Conservation (phyloP, 805 yeast species). For the Candida easanensis region DNA sequence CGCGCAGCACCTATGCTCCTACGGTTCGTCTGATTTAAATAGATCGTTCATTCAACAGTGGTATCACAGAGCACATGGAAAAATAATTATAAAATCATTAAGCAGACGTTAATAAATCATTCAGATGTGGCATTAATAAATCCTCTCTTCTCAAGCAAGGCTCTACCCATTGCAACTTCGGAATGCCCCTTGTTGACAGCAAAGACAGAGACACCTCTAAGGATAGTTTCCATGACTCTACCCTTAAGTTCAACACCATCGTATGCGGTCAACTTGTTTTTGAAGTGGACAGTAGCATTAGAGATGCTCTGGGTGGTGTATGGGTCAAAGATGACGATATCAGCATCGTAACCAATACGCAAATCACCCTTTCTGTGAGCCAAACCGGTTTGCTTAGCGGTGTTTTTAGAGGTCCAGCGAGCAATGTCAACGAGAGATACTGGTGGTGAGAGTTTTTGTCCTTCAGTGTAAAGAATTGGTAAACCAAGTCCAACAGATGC, state of each 20-base stretch:
- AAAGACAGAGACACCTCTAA: constrained; percentile 74
- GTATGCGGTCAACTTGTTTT: constrained; percentile 87
- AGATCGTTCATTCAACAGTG: too few relatives aligned
- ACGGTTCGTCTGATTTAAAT: too few relatives aligned
- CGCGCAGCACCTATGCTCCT: too few relatives aligned
- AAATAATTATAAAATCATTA: too few relatives aligned
- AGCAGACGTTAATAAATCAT: too few relatives aligned
- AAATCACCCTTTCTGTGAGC: constrained; percentile 69
- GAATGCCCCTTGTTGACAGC: constrained; percentile 52
- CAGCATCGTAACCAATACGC: constrained; percentile 81
- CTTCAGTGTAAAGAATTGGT: constrained; percentile 77
- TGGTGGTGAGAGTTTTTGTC: constrained; percentile 48
- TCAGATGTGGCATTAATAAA: too few relatives aligned
- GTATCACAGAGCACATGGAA: too few relatives aligned
- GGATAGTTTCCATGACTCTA: constrained; percentile 71
- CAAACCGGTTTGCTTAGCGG: constrained; percentile 84
- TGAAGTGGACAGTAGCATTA: constrained; percentile 62
- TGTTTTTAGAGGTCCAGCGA: constrained; percentile 77
- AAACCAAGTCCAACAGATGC: constrained; percentile 90
- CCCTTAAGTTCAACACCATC: constrained; percentile 70
- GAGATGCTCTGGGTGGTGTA: constrained; percentile 44
- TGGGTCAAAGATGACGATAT: constrained; percentile 79
- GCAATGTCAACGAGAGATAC: constrained; percentile 60
- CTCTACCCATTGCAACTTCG: constrained; percentile 52
- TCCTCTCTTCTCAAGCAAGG: constrained; percentile 58